Evolutionary conservation across 1,284 basidiomycete genomes (phyloP), one percentile per base, ranked within the genome.

Genomic region (Macrocystidia cucumis): DNA sequence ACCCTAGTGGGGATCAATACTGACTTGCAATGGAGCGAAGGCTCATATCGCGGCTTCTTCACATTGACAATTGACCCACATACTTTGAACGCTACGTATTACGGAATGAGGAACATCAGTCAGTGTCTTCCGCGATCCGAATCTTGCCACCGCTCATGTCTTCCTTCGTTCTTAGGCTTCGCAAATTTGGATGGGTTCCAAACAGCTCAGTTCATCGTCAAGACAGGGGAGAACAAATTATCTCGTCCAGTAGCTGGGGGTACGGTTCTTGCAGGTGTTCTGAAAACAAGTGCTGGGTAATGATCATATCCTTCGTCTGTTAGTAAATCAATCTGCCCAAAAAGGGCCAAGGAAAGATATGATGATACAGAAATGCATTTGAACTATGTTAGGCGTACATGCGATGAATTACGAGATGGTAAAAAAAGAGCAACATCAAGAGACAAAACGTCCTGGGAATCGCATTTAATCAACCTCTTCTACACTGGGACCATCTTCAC

Each of bases 401-500:
- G 28, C 11, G 19, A 32, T 32, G 23, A 5, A 20, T 21, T 32
- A 32, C 30, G 23, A 32, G 20, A 32, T 32, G 12, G 30, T n/a
- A 13, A 32, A 32, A 32, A n/a, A n/a, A n/a, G n/a, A n/a, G n/a
- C n/a, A n/a, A n/a, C n/a, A n/a, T n/a, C n/a, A n/a, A n/a, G n/a
- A n/a, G n/a, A n/a, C n/a, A n/a, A n/a, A n/a, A n/a, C n/a, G n/a
- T n/a, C n/a, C n/a, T n/a, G n/a, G n/a, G n/a, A n/a, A n/a, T n/a
- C n/a, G 19, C 27, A 26, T 43, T 73, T 74, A 85, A 56, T 85
- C 82, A 46, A 91, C 86, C 65, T 91, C 88, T 69, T 92, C 89
- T 38, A 92, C 89, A 44, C 79, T 83, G 33, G 89, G 89, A 29
- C 85, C 89, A 21, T 90, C 87, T 55, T 83, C 85, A 33, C 66